Percentiles rank a stretch among this genome's conserved stretches.
Evolutionary conservation across 768 basidiomycete species (phyloP).

Genomic region (Termitomyces sp.): DNA sequence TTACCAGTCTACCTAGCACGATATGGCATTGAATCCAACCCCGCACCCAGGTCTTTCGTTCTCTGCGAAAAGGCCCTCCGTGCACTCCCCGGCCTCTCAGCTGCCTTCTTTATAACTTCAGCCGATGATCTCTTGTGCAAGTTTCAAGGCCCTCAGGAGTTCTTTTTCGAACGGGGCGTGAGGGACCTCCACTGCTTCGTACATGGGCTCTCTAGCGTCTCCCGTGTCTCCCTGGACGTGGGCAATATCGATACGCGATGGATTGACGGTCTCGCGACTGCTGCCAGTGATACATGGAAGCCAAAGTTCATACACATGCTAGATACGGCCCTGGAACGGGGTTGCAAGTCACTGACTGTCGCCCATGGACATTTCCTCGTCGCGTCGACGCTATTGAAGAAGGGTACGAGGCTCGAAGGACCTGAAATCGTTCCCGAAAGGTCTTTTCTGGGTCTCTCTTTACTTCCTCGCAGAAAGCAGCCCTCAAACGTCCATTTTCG

Average conservation of each 20-base stretch:
- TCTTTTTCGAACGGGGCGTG: conserved; percentile 13
- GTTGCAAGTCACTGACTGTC: conserved; percentile 14
- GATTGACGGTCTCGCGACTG: conserved; percentile 15
- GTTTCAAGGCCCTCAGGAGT: conserved; percentile 13
- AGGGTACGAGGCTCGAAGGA: neutral
- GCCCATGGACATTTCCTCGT: conserved; percentile 16
- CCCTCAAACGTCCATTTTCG: neutral
- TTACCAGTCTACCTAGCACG: conserved; percentile 18
- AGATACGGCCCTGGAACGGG: conserved; percentile 9
- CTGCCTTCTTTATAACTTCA: conserved; percentile 13
- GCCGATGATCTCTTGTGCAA: conserved; percentile 17
- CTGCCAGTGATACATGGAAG: conserved; percentile 14
- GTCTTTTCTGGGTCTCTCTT: conserved; percentile 5
- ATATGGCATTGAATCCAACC: conserved; percentile 9
- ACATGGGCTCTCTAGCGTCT: conserved; percentile 7
- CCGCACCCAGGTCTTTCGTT: conserved; percentile 8
- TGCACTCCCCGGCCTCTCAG: conserved; percentile 16
- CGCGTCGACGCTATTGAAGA: neutral
- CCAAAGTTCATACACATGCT: conserved; percentile 14
- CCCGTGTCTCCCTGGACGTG: conserved; percentile 14
- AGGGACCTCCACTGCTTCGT: conserved; percentile 14
- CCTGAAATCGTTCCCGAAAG: neutral
- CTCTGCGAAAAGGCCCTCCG: conserved; percentile 9
- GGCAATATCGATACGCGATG: conserved; percentile 18
- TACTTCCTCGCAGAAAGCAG: neutral